phyloP scores from a whole-genome alignment of 2,329 filamentous ascomycete genomes.

The Fusarium albidum region DNA sequence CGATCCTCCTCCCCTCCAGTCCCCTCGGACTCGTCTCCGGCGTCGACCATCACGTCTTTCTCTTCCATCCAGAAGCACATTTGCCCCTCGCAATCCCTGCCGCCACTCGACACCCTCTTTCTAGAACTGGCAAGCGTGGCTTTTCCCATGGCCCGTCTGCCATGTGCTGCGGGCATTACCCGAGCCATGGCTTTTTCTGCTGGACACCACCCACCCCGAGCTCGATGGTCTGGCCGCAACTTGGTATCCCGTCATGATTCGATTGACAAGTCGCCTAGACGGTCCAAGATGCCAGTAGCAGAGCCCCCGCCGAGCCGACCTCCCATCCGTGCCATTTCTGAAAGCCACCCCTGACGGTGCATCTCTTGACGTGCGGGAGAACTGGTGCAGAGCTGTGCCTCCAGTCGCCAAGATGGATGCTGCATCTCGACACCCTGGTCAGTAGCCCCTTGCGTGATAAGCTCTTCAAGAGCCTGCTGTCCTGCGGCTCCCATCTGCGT shows the following conservation, averaged over 20 bases:
- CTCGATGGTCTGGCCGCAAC: too few species aligned
- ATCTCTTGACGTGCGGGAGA: constrained; percentile 19
- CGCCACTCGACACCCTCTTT: constrained; percentile 19
- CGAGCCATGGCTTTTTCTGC: too few species aligned
- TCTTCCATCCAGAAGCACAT: too few species aligned
- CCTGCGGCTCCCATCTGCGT: constrained; percentile 8
- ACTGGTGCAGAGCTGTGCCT: constrained; percentile 18
- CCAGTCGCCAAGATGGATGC: constrained; percentile 9
- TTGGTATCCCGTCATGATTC: too few species aligned
- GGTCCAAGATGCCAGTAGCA: too few species aligned
- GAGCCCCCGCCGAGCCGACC: too few species aligned
- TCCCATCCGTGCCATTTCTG: background rate
- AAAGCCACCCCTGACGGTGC: background rate
- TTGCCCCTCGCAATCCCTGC: constrained; percentile 9
- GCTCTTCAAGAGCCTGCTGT: background rate
- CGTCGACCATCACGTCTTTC: constrained; percentile 10
- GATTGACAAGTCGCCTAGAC: too few species aligned
- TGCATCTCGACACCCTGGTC: constrained; percentile 17
- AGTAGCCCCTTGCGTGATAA: constrained; percentile 21
- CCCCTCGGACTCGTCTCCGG: too few species aligned
- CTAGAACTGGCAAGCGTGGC: constrained; percentile 29
- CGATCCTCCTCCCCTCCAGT: too few species aligned
- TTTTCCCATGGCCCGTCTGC: too few species aligned
- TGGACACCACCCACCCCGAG: too few species aligned
- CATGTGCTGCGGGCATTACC: too few species aligned